Conservation (phyloP, 2,329 filamentous ascomycete genomes). For the Cytospora chrysosperma region DNA sequence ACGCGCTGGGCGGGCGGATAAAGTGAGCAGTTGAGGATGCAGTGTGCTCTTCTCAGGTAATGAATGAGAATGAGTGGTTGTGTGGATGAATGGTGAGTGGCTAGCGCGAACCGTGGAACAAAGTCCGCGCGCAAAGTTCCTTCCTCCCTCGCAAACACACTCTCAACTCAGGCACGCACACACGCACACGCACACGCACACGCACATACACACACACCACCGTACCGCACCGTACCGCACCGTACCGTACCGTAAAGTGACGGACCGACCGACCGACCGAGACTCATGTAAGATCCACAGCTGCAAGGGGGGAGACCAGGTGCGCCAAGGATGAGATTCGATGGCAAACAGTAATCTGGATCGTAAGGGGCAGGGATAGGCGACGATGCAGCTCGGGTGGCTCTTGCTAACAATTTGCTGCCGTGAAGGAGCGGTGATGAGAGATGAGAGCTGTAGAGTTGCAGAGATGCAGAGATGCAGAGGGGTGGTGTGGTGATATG, state of each 20-base stretch:
- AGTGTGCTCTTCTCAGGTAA: neutral
- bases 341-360: neutral
- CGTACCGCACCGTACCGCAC: neutral
- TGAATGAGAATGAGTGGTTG: neutral
- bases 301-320: neutral
- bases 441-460: neutral
- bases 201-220: neutral
- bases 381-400: neutral
- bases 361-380: neutral
- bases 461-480: too few species aligned
- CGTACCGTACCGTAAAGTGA: too few species aligned
- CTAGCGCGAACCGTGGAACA: neutral
- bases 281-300: neutral
- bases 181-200: neutral
- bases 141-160: neutral
- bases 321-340: neutral
- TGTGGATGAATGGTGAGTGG: neutral
- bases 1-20: neutral
- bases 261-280: neutral
- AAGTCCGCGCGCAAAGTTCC: neutral
- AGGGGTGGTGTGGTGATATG: too few species aligned
- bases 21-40: neutral
- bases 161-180: neutral
- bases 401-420: neutral
- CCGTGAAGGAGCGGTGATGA: neutral